phyloP scores from a whole-genome alignment of 495 filamentous ascomycete species.

The Hypoxylon trugodes region DNA sequence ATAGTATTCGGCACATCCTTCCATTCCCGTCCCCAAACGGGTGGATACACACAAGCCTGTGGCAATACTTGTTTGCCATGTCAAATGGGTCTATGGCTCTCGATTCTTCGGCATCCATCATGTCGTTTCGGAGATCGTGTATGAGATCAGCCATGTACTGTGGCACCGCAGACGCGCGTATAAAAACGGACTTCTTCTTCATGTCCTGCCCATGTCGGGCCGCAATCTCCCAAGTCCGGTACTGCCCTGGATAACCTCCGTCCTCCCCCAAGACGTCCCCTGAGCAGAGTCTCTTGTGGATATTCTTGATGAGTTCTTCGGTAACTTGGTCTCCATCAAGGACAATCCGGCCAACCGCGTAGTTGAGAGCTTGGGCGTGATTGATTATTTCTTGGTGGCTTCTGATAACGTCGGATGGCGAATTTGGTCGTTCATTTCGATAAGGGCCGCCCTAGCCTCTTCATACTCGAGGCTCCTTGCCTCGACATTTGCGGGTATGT shows the following conservation, averaged over 20 bases:
- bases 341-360: slow-evolving; percentile 40
- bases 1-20: slow-evolving; percentile 47
- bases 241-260: slow-evolving; percentile 26
- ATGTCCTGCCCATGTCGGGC: slow-evolving; percentile 34
- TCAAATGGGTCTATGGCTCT: slow-evolving; percentile 39
- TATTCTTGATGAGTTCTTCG: slow-evolving; percentile 45
- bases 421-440: slow-evolving; percentile 2
- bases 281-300: slow-evolving; percentile 43
- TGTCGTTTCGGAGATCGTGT: slow-evolving; percentile 35
- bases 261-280: slow-evolving; percentile 24
- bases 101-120: background rate
- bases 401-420: slow-evolving; percentile 33
- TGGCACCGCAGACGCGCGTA: slow-evolving; percentile 34
- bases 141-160: slow-evolving; percentile 47
- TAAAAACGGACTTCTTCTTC: slow-evolving; percentile 43
- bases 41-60: slow-evolving; percentile 48
- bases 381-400: slow-evolving; percentile 47
- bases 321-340: slow-evolving; percentile 28
- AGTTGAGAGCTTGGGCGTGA: slow-evolving; percentile 45
- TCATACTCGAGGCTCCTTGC: slow-evolving; percentile 30
- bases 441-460: slow-evolving; percentile 8
- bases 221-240: slow-evolving; percentile 35
- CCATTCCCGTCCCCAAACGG: slow-evolving; percentile 53
- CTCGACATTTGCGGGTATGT: slow-evolving; percentile 16
- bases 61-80: slow-evolving; percentile 43